phyloP scores from a whole-genome alignment of 352 stramenopile genomes.

The Pythium plurisporium region DNA sequence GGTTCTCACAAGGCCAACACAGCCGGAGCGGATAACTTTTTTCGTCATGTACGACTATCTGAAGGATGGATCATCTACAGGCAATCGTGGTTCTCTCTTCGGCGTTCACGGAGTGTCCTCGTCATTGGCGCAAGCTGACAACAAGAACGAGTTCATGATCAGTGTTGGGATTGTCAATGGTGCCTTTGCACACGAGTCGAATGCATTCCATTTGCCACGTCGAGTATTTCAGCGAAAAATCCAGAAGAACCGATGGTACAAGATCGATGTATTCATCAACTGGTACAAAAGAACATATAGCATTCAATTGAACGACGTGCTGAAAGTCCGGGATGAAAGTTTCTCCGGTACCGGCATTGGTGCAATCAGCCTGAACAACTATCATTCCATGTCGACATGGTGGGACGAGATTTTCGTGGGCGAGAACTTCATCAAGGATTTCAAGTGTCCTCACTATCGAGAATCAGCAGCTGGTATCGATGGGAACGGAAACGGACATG shows the following conservation, averaged over 20 bases:
- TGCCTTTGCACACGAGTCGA: slow-evolving; percentile 66
- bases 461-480: slow-evolving; percentile 1
- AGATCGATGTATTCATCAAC: slow-evolving; percentile 91
- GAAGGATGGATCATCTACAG: slow-evolving; percentile 30
- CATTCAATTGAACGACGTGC: slow-evolving; percentile 90
- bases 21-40: slow-evolving; percentile 66
- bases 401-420: slow-evolving; percentile 97
- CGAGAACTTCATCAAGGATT: slow-evolving; percentile 87
- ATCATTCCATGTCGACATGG: slow-evolving; percentile 81
- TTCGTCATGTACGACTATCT: slow-evolving; percentile 66
- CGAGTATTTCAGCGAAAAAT: slow-evolving; percentile 45
- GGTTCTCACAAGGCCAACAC: slow-evolving; percentile 17
- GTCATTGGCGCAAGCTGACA: not conserved
- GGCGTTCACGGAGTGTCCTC: slow-evolving; percentile 25
- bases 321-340: slow-evolving; percentile 45
- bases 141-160: slow-evolving; percentile 58
- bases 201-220: slow-evolving; percentile 55
- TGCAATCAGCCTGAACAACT: slow-evolving; percentile 78
- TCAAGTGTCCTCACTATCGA: slow-evolving; percentile 73
- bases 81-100: slow-evolving; percentile 63
- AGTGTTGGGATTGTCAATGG: slow-evolving; percentile 61
- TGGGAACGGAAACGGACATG: slow-evolving; percentile 22
- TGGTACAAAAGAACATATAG: slow-evolving; percentile 80
- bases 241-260: slow-evolving; percentile 88
- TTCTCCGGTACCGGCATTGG: slow-evolving; percentile 53